These are phyloP conservation scores for Rosa multiflora DNA, from an alignment of 306 rosid species.

Conservation along the genomic window DNA sequence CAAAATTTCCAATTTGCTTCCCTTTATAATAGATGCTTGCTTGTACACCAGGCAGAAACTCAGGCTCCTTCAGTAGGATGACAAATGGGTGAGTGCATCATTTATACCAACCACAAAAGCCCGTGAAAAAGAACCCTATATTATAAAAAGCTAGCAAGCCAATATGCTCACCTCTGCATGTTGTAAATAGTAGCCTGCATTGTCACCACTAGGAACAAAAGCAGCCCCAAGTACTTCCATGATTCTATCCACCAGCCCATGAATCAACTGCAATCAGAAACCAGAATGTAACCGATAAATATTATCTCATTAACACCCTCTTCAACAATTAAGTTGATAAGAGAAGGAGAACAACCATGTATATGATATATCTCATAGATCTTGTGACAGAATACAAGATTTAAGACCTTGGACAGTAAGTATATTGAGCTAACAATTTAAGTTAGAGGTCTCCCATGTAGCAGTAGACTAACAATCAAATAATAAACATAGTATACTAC, in stretches of 20 bases:
- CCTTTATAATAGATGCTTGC: conserved; percentile 72
- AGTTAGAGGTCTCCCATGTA: neutral
- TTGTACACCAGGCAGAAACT: conserved; percentile 82
- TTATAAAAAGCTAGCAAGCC: neutral
- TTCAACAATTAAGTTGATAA: neutral
- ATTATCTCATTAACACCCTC: neutral
- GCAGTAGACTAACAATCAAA: neutral
- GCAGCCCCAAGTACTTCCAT: conserved; percentile 76
- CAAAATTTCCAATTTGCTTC: conserved; percentile 69
- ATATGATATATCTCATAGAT: neutral
- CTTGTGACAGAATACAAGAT: neutral
- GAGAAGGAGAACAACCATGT: too few species aligned
- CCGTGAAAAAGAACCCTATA: conserved; percentile 3
- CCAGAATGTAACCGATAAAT: neutral
- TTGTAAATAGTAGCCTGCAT: conserved; percentile 57
- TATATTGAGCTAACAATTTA: neutral
- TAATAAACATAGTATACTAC: neutral
- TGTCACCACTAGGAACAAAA: conserved; percentile 62
- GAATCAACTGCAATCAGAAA: conserved; percentile 64
- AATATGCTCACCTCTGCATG: conserved; percentile 62
- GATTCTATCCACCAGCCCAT: conserved; percentile 87
- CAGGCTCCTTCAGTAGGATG: conserved; percentile 64
- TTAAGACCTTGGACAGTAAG: neutral
- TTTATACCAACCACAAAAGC: neutral
- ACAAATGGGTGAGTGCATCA: neutral